Percentiles rank a stretch among this genome's conserved stretches.
Evolutionary conservation across 148 eudicot species (phyloP).

Genomic region (Spergularia marina): DNA sequence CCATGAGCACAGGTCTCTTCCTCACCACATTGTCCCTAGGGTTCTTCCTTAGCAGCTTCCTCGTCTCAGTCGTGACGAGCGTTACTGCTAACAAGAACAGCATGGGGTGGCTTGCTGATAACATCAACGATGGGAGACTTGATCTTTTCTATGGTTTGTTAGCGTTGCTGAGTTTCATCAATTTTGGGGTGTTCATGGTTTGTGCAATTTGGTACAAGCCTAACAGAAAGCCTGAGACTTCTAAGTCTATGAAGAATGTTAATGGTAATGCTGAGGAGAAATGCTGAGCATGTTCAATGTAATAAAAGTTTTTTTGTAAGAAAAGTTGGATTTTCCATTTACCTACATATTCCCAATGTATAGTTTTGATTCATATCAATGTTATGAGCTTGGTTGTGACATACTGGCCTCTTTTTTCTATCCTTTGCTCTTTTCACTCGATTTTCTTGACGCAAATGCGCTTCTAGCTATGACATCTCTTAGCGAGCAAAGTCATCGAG

Average conservation of each 20-base stretch:
- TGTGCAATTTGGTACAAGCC: slow-evolving; percentile 68
- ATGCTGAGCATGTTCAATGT: slow-evolving; percentile 15
- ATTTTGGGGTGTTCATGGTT: slow-evolving; percentile 46
- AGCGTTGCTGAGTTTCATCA: slow-evolving; percentile 43
- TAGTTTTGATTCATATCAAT: slow-evolving; percentile 1
- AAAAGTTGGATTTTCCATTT: slow-evolving; percentile 1
- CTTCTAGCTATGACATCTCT: too few species aligned
- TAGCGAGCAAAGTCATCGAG: too few species aligned
- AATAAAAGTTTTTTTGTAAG: background rate
- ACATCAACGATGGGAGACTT: slow-evolving; percentile 64
- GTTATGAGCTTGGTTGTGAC: background rate
- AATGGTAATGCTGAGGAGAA: slow-evolving; percentile 30
- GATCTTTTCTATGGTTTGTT: slow-evolving; percentile 61
- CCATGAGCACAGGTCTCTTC: slow-evolving; percentile 85
- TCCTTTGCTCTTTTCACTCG: too few species aligned
- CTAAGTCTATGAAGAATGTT: slow-evolving; percentile 20
- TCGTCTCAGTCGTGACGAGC: slow-evolving; percentile 50
- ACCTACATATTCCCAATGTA: slow-evolving; percentile 9
- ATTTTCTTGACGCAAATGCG: too few species aligned
- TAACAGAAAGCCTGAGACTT: slow-evolving; percentile 21
- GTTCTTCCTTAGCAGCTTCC: slow-evolving; percentile 68
- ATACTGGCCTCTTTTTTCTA: too few species aligned
- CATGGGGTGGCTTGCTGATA: slow-evolving; percentile 61
- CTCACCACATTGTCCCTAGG: slow-evolving; percentile 65
- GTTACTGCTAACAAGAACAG: slow-evolving; percentile 36